Percentiles rank a stretch among this genome's conserved stretches.
Evolutionary conservation across 139 green algal species (phyloP).

Genomic region (Micractinium sp.): DNA sequence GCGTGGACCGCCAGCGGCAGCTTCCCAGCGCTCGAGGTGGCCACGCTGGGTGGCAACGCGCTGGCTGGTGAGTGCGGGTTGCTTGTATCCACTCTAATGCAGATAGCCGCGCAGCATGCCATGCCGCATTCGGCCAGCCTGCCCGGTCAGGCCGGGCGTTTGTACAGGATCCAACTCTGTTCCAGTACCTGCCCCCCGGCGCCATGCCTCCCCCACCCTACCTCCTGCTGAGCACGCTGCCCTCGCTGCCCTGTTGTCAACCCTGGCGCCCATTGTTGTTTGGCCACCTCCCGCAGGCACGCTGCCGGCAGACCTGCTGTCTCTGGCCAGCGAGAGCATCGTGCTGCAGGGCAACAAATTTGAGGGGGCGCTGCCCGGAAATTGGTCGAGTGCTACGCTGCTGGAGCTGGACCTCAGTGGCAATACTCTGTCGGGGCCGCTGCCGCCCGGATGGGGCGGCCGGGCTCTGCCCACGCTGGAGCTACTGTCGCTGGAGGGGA

Average conservation of each 20-base stretch:
- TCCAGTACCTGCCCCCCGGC: not conserved
- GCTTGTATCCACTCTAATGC: not conserved
- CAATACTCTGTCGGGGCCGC: conserved; percentile 26
- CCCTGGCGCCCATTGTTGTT: not conserved
- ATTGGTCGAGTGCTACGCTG: conserved; percentile 31
- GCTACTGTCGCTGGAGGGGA: conserved; percentile 23
- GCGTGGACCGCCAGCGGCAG: not conserved
- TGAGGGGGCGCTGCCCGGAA: conserved; percentile 14
- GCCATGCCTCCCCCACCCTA: not conserved
- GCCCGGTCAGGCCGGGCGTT: not conserved
- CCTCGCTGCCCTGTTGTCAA: not conserved
- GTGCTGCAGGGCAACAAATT: conserved; percentile 32
- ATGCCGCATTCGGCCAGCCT: not conserved
- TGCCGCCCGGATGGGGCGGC: conserved; percentile 20
- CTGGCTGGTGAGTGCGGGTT: not conserved
- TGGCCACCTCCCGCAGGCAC: not conserved
- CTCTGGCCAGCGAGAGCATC: not conserved
- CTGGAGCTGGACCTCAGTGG: conserved; percentile 23
- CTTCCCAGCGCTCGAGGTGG: not conserved
- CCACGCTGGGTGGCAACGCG: not conserved
- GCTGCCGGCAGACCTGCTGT: not conserved
- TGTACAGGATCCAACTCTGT: not conserved
- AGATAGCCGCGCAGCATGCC: not conserved
- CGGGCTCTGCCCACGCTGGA: conserved; percentile 10
- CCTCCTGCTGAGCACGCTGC: too few relatives aligned